Evolutionary conservation across 345 rosid genomes (phyloP), one percentile per base, ranked within the genome.

Genomic region (Brassica napus): DNA sequence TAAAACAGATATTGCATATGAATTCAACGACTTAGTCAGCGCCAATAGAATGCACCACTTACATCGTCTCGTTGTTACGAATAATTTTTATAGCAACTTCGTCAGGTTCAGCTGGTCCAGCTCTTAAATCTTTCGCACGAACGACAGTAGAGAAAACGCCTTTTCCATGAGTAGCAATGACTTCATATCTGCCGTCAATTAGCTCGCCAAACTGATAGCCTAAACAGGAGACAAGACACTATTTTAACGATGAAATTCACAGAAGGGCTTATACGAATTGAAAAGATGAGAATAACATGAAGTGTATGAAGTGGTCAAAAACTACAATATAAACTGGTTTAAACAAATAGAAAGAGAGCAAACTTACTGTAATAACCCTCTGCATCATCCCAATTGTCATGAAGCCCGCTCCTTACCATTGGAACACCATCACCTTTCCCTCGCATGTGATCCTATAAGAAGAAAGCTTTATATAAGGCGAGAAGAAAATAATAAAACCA

Each of bases 301-400:
- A 52, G 54, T 49, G 39, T 24, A 70, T 14, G 60, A 59, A 76
- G 32, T 44, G 61, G 7, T 42, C 32, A 57, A 30, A 54, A 18
- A n/a, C 8, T 59, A n/a, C 15, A 55, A 6, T 31, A 74, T 35
- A 55, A 16, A 42, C 9, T 59, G 57, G 21, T 37, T 14, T 57
- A 57, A 57, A 23, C 21, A 64, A 37, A 69, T 4, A 57, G 21
- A 55, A 32, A 32, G 57, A 55, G 47, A 42, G 47, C 11, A 76
- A 63, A 85, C 99, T 84, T 88, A 96, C 99, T 90, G 74, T 96
- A 96, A 80, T 96, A 96, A 54, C 99, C 99, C 72, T 88, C 99
- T 14, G 98, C 90, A 79, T 96, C 99, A 89, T 96, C 99, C 99
- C 98, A 96, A 72, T 96, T 96, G 88, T 96, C 99, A 83, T 93